These are phyloP conservation scores for Eucalyptus curtisii DNA, from an alignment of 345 rosid species.

Conservation along the genomic window DNA sequence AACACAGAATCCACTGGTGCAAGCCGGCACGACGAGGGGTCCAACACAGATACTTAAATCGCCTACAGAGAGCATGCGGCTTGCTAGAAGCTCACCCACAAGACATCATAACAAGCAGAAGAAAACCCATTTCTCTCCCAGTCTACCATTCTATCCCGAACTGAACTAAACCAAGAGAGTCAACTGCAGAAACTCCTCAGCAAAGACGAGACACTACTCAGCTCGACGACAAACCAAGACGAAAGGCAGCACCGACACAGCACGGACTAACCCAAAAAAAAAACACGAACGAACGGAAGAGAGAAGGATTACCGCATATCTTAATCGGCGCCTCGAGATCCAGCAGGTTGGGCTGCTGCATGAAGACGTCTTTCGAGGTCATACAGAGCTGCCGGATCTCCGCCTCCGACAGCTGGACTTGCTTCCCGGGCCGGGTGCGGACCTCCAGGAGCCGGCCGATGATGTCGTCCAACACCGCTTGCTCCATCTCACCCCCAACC, in stretches of 20 bases:
- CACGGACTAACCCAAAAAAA: background rate
- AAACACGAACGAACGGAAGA: background rate
- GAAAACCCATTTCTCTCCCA: background rate
- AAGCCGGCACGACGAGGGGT: background rate
- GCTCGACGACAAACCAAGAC: background rate
- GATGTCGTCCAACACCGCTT: conserved; percentile 46
- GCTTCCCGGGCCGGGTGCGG: conserved; percentile 55
- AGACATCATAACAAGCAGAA: background rate
- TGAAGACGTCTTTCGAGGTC: conserved; percentile 43
- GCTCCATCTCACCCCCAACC: conserved; percentile 24
- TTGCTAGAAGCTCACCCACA: background rate
- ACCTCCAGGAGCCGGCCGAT: conserved; percentile 53
- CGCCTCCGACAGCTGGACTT: conserved; percentile 58
- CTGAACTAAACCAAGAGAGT: background rate
- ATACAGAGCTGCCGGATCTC: conserved; percentile 64
- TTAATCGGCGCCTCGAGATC: conserved; percentile 80
- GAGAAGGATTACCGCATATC: conserved; percentile 43
- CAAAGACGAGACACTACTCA: background rate
- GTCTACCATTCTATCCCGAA: background rate
- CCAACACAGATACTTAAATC: background rate
- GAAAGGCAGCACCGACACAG: background rate
- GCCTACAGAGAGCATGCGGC: background rate
- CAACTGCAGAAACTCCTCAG: background rate
- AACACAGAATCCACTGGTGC: background rate
- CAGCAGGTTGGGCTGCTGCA: conserved; percentile 57